Conservation (phyloP, 129 eudicot genomes). For the Flaveria brownii region DNA sequence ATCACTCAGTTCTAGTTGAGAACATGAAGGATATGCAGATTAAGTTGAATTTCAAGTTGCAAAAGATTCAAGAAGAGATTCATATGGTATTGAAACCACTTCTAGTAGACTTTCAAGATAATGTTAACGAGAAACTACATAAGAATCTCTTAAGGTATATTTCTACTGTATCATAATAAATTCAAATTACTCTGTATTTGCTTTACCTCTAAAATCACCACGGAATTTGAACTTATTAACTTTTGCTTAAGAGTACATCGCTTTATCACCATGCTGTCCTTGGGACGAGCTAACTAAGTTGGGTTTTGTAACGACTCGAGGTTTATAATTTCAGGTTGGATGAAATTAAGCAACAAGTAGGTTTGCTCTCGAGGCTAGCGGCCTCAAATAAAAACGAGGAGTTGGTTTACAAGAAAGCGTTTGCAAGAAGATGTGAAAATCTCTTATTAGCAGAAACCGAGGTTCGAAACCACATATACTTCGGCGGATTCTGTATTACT, state of each 20-base stretch:
- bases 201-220: too few relatives aligned
- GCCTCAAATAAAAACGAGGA: slow-evolving; percentile 19
- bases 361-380: neutral
- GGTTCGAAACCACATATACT: slow-evolving; percentile 32
- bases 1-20: slow-evolving; percentile 14
- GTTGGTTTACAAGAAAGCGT: slow-evolving; percentile 60
- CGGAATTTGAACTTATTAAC: too few relatives aligned
- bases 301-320: neutral
- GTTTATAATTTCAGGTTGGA: slow-evolving; percentile 2
- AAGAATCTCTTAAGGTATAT: neutral
- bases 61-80: slow-evolving; percentile 16
- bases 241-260: too few relatives aligned
- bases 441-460: slow-evolving; percentile 70
- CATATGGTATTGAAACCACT: neutral
- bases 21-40: slow-evolving; percentile 27
- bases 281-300: neutral
- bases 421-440: slow-evolving; percentile 56
- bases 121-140: neutral
- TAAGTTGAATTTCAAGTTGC: slow-evolving; percentile 21
- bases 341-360: neutral
- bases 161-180: neutral
- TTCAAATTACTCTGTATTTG: too few relatives aligned
- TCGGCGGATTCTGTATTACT: neutral
- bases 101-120: neutral
- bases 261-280: too few relatives aligned